phyloP scores from a whole-genome alignment of 2,329 filamentous ascomycete genomes.

The Cytospora paraplurivora region DNA sequence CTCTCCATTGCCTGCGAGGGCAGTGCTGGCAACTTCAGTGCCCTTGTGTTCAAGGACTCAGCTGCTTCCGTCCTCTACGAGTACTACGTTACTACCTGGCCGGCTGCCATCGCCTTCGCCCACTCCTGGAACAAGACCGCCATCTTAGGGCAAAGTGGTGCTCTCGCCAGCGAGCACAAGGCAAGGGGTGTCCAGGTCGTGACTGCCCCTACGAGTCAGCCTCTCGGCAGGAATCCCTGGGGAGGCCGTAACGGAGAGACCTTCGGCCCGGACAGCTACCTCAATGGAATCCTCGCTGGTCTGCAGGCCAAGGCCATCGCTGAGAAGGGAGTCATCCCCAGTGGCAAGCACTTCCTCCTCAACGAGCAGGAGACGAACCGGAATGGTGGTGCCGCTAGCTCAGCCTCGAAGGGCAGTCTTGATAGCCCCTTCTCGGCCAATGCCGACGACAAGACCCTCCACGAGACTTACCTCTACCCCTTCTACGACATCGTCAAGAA shows the following conservation, averaged over 20 bases:
- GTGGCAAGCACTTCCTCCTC: conserved; percentile 66
- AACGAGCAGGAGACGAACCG: conserved; percentile 48
- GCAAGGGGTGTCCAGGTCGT: conserved; percentile 80
- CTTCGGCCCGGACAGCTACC: conserved; percentile 59
- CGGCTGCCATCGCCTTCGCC: background rate
- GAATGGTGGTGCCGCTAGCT: background rate
- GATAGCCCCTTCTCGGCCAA: conserved; percentile 45
- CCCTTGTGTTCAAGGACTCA: conserved; percentile 3
- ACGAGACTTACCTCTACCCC: conserved; percentile 49
- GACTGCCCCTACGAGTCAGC: conserved; percentile 74
- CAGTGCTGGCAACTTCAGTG: conserved; percentile 1
- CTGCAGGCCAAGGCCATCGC: conserved; percentile 70
- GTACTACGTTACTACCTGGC: conserved; percentile 13
- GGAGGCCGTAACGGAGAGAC: conserved; percentile 65
- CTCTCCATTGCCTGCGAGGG: conserved; percentile 9
- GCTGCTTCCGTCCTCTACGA: conserved; percentile 1
- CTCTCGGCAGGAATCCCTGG: conserved; percentile 60
- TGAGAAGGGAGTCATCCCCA: conserved; percentile 71
- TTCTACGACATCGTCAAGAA: conserved; percentile 8
- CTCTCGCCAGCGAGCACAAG: conserved; percentile 38
- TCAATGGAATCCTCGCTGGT: conserved; percentile 49
- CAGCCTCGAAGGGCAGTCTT: conserved; percentile 47
- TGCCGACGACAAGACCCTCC: conserved; percentile 44
- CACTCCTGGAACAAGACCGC: conserved; percentile 4
- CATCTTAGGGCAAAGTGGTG: conserved; percentile 42